Conservation (phyloP, 306 rosid species). For the Parietaria judaica region DNA sequence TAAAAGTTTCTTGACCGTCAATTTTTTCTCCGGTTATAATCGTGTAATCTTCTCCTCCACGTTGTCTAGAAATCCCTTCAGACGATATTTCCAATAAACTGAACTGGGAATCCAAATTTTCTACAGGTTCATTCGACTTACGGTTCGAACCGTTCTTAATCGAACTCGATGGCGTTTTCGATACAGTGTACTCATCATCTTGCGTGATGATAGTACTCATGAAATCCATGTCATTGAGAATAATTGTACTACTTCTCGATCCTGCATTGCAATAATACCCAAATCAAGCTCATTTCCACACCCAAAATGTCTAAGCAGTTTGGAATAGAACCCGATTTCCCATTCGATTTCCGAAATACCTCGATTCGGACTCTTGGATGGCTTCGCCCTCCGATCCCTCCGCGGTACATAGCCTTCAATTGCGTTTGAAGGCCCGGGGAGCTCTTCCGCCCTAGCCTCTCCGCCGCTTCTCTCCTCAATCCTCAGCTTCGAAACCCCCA, state of each 20-base stretch:
- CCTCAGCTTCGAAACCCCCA: constrained; percentile 47
- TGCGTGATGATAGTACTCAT: constrained; percentile 50
- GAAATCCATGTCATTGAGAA: constrained; percentile 52
- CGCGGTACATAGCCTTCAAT: constrained; percentile 87
- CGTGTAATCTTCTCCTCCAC: constrained; percentile 24
- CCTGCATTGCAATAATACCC: constrained; percentile 41
- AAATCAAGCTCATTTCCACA: constrained; percentile 38
- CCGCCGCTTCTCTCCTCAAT: constrained; percentile 59
- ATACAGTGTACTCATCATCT: constrained; percentile 80
- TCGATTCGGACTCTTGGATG: constrained; percentile 36
- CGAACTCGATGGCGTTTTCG: constrained; percentile 41
- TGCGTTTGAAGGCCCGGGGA: constrained; percentile 90
- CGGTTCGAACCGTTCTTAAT: constrained; percentile 24
- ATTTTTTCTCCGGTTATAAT: constrained; percentile 17
- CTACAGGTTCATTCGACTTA: constrained; percentile 23
- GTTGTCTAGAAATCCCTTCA: constrained; percentile 25
- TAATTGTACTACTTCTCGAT: constrained; percentile 35
- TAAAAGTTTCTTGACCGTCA: constrained; percentile 35
- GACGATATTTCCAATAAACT: constrained; percentile 33
- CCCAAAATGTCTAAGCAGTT: neutral
- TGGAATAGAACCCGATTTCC: neutral
- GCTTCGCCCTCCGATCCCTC: constrained; percentile 28
- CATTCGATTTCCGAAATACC: constrained; percentile 26
- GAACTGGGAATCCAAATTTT: constrained; percentile 14
- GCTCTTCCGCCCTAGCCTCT: constrained; percentile 47